Percentiles rank a stretch among this genome's conserved stretches.
Evolutionary conservation across 805 yeast species (phyloP).

Genomic region (Candida arabinofermentans): DNA sequence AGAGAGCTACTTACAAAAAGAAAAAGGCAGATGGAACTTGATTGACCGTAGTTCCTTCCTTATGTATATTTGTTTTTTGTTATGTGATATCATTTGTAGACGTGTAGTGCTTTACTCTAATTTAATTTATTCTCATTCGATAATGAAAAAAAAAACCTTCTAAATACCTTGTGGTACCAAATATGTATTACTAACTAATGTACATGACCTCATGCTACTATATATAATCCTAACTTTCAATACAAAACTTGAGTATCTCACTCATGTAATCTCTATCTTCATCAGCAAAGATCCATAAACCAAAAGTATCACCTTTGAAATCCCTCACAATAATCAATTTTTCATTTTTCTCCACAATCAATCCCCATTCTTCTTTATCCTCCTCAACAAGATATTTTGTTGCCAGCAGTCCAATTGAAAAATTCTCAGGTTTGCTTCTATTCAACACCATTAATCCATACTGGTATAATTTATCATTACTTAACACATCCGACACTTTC

Average conservation of each 20-base stretch:
- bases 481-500: constrained; percentile 30
- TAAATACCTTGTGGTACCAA: too few species aligned
- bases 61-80: too few species aligned
- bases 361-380: constrained; percentile 32
- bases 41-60: too few species aligned
- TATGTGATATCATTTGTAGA: too few species aligned
- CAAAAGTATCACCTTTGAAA: constrained; percentile 65
- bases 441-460: constrained; percentile 71
- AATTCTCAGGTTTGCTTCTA: constrained; percentile 64
- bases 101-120: too few species aligned
- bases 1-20: constrained; percentile 26
- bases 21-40: constrained; percentile 9
- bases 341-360: constrained; percentile 66
- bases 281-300: constrained; percentile 73
- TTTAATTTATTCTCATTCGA: too few species aligned
- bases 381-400: constrained; percentile 35
- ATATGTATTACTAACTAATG: too few species aligned
- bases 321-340: constrained; percentile 68
- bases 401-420: constrained; percentile 65
- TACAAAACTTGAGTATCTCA: constrained; percentile 33
- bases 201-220: not conserved
- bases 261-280: constrained; percentile 59
- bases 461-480: constrained; percentile 41
- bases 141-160: too few species aligned
- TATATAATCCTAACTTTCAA: constrained; percentile 14